A percentile compares a stretch with the other conserved stretches of the same genome.
phyloP scores from a whole-genome alignment of 78 protist genomes.

The Dictyostelium brefeldianum region DNA sequence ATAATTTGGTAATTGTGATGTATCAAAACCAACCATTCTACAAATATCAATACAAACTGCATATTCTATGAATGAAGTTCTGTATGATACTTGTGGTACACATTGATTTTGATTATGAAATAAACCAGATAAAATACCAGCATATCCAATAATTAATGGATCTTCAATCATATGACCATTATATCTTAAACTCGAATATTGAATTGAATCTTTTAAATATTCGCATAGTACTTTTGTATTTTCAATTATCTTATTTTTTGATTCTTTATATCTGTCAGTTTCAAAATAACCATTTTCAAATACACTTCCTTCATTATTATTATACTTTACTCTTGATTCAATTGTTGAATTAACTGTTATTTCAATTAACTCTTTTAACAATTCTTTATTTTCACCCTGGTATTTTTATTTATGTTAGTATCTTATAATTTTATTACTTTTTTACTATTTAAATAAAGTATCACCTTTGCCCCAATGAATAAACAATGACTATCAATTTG shows the following conservation, averaged over 20 bases:
- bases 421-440: no score
- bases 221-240: not conserved
- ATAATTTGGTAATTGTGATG: not conserved
- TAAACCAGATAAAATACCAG: not conserved
- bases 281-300: not conserved
- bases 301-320: not conserved
- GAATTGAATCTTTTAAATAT: not conserved
- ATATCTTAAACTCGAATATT: not conserved
- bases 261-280: not conserved
- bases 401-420: not conserved
- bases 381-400: slow-evolving; percentile 10
- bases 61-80: not conserved
- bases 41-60: not conserved
- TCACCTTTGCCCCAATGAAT: no score
- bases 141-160: not conserved
- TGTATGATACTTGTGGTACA: not conserved
- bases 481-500: no score
- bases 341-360: not conserved
- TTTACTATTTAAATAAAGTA: no score
- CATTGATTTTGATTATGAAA: not conserved
- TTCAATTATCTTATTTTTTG: not conserved
- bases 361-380: not conserved
- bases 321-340: not conserved
- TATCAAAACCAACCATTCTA: slow-evolving; percentile 7
- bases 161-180: not conserved